Conservation (phyloP, 495 filamentous ascomycete species). For the Tuber microsphaerosporum region DNA sequence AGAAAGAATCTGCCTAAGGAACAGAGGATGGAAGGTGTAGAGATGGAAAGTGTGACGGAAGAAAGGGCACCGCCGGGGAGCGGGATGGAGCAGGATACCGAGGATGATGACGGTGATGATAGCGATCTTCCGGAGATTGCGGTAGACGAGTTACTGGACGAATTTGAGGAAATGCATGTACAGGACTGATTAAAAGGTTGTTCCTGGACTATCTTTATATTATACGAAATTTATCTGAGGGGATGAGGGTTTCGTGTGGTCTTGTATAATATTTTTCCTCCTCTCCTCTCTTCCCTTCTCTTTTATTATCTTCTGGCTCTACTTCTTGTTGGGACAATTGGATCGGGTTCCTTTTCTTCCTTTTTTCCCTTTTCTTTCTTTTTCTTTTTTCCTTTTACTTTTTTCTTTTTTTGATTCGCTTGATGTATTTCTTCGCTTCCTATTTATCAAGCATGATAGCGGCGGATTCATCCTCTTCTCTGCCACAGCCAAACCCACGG, state of each 20-base stretch:
- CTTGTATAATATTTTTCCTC: background rate
- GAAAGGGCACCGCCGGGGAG: constrained; percentile 44
- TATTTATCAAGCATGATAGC: background rate
- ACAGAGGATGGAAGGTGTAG: constrained; percentile 46
- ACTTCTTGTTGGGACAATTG: background rate
- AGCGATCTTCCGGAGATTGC: constrained; percentile 66
- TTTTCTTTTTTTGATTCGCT: background rate
- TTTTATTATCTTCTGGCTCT: background rate
- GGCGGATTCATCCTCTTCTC: too few relatives aligned
- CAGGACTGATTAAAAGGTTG: constrained; percentile 44
- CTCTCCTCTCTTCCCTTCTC: background rate
- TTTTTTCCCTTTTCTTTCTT: too few relatives aligned
- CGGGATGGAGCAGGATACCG: constrained; percentile 58
- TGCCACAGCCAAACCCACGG: too few relatives aligned
- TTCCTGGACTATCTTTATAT: background rate
- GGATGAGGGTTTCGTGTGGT: background rate
- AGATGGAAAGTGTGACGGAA: constrained; percentile 27
- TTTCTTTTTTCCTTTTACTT: too few relatives aligned
- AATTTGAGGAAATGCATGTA: constrained; percentile 75
- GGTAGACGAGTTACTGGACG: constrained; percentile 80
- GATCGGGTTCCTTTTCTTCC: background rate
- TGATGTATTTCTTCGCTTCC: background rate
- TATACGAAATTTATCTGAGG: background rate
- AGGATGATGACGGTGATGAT: constrained; percentile 50
- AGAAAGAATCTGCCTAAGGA: constrained; percentile 43